A percentile compares a stretch with the other conserved stretches of the same genome.
Evolutionary conservation across 805 yeast species (phyloP).

Genomic region (Schwanniomyces sp.): DNA sequence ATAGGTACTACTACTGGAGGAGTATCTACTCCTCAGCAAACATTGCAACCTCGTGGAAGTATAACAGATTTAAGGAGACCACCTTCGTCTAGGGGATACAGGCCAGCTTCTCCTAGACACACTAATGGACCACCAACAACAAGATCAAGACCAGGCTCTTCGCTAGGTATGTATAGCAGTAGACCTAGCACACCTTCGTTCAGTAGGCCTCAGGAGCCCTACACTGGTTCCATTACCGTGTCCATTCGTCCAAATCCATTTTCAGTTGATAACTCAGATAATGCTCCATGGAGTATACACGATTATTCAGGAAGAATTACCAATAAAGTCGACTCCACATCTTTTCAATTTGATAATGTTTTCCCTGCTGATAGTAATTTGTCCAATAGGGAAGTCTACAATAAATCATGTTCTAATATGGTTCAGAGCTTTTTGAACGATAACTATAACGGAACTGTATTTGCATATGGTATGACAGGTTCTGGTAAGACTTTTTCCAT

Average conservation of each 20-base stretch:
- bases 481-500: conserved; percentile 88
- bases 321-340: conserved; percentile 56
- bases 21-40: conserved; percentile 11
- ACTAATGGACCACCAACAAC: neutral
- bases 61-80: conserved; percentile 28
- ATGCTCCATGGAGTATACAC: conserved; percentile 47
- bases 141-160: conserved; percentile 33
- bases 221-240: conserved; percentile 73
- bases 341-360: conserved; percentile 75
- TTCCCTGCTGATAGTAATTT: conserved; percentile 50
- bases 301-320: conserved; percentile 37
- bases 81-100: conserved; percentile 23
- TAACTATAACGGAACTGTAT: conserved; percentile 85
- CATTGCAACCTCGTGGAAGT: conserved; percentile 14
- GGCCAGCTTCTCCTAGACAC: conserved; percentile 32
- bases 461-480: conserved; percentile 95
- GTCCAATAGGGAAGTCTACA: conserved; percentile 62
- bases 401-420: conserved; percentile 50
- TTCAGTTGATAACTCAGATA: conserved; percentile 29
- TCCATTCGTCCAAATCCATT: conserved; percentile 76
- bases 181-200: conserved; percentile 41
- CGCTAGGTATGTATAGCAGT: conserved; percentile 27
- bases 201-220: conserved; percentile 34
- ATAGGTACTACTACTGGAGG: conserved; percentile 14
- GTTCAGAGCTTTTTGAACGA: conserved; percentile 54